Evolutionary conservation across 495 filamentous ascomycete species (phyloP).

Genomic region (Hypomontagnella monticulosa): DNA sequence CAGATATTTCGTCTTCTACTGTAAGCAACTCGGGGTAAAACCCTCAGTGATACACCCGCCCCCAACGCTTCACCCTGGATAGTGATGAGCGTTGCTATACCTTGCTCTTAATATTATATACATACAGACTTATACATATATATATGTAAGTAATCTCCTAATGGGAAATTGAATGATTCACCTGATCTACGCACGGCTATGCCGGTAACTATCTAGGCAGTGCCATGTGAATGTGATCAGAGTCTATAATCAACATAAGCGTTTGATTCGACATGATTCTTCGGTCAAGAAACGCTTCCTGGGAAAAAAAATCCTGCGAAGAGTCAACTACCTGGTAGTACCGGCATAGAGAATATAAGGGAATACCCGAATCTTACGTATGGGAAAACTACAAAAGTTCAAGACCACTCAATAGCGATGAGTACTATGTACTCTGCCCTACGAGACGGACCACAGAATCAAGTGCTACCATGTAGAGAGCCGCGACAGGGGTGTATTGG

Average conservation of each 20-base stretch:
- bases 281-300: slow-evolving; percentile 12
- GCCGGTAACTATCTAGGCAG: slow-evolving; percentile 8
- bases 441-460: slow-evolving; percentile 16
- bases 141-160: slow-evolving; percentile 19
- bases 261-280: slow-evolving; percentile 25
- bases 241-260: slow-evolving; percentile 7
- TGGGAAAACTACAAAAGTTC: slow-evolving; percentile 7
- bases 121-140: too few relatives aligned
- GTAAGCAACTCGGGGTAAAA: too few relatives aligned
- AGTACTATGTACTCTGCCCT: slow-evolving; percentile 18
- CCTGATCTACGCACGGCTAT: slow-evolving; percentile 28
- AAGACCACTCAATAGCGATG: background rate
- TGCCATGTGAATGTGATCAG: slow-evolving; percentile 24
- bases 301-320: background rate
- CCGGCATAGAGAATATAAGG: background rate
- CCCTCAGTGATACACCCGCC: too few relatives aligned
- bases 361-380: slow-evolving; percentile 21
- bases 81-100: too few relatives aligned
- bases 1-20: too few relatives aligned
- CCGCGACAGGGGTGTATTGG: slow-evolving; percentile 23
- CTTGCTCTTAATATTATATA: too few relatives aligned
- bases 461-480: slow-evolving; percentile 26
- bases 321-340: background rate
- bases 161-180: slow-evolving; percentile 9
- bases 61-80: too few relatives aligned